A percentile compares a stretch with the other conserved stretches of the same genome.
phyloP scores from a whole-genome alignment of 148 eudicot species.

The Oxyria digyna region DNA sequence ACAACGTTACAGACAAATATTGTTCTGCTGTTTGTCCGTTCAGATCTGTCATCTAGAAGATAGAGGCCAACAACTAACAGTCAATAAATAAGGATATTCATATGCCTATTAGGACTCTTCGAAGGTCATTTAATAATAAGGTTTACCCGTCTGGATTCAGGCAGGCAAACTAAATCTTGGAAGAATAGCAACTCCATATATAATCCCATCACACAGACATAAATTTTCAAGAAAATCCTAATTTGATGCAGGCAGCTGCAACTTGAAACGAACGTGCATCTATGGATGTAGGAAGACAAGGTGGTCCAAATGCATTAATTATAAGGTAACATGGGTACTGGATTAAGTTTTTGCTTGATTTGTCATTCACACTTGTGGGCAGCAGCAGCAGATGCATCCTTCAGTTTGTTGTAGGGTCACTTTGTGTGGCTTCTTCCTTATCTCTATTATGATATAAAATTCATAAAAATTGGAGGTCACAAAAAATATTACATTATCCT shows the following conservation, averaged over 20 bases:
- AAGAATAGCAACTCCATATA: neutral
- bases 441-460: neutral
- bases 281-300: neutral
- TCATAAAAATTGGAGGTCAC: neutral
- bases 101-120: too few species aligned
- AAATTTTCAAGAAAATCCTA: neutral
- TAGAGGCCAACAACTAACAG: too few species aligned
- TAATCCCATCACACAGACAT: neutral
- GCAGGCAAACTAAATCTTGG: neutral
- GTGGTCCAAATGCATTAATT: constrained; percentile 1
- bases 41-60: too few species aligned
- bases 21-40: too few species aligned
- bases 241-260: neutral
- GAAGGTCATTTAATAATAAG: too few species aligned
- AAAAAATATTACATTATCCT: neutral
- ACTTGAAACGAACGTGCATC: neutral
- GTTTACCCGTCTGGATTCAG: neutral
- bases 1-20: too few species aligned
- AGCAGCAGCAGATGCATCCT: too few species aligned
- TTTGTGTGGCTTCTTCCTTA: constrained; percentile 3
- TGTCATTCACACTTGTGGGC: neutral
- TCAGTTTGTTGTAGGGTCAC: neutral
- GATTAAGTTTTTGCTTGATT: neutral
- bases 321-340: neutral
- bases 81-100: too few species aligned